These are phyloP conservation scores for Rubus parviflorus DNA, from an alignment of 306 rosid species.

Conservation along the genomic window DNA sequence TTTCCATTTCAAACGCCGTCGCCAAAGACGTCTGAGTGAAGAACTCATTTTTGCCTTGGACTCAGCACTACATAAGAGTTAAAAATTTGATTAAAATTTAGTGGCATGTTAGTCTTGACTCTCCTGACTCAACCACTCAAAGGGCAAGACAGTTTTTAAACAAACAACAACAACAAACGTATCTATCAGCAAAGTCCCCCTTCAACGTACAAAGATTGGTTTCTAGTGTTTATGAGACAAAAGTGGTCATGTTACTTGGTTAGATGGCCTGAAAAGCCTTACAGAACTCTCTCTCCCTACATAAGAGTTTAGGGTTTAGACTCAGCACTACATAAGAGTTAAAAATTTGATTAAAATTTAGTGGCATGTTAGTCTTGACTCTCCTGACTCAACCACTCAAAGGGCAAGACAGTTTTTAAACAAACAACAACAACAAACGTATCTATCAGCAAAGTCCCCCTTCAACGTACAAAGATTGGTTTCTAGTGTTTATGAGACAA, in stretches of 20 bases:
- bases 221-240: neutral
- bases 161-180: neutral
- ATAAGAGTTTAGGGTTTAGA: too few species aligned
- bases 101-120: conserved; percentile 4
- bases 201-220: neutral
- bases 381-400: conserved; percentile 13
- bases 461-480: neutral
- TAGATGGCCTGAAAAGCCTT: neutral
- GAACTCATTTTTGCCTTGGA: conserved; percentile 72
- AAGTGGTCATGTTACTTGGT: conserved; percentile 4
- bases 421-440: neutral
- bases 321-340: conserved; percentile 49
- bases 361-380: conserved; percentile 4
- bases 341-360: neutral
- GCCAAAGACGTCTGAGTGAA: conserved; percentile 58
- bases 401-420: neutral
- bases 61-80: conserved; percentile 49
- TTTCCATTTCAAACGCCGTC: conserved; percentile 54
- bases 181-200: conserved; percentile 6
- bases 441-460: conserved; percentile 6
- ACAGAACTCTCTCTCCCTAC: neutral
- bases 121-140: conserved; percentile 13
- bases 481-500: neutral
- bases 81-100: neutral
- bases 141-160: neutral